A percentile compares a stretch with the other conserved stretches of the same genome.
Evolutionary conservation across 2,329 filamentous ascomycete genomes (phyloP).

Genomic region (Fusarium algeriense): DNA sequence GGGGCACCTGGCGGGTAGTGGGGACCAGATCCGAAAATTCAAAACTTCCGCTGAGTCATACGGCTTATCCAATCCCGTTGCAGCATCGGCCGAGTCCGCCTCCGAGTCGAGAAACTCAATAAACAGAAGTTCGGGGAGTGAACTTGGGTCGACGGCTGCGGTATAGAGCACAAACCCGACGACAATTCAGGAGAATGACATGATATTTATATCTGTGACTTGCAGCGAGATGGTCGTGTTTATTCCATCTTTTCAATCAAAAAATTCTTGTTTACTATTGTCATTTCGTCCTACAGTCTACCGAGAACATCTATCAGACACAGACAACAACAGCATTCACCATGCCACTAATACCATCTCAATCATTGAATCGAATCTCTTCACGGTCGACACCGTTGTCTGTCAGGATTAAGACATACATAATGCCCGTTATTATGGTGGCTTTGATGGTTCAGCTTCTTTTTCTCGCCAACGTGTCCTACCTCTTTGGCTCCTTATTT

Average conservation of each 20-base stretch:
- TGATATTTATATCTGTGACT: neutral
- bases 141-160: neutral
- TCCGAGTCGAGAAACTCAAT: neutral
- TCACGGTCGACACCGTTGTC: neutral
- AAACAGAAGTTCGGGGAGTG: neutral
- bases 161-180: neutral
- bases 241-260: rapidly evolving
- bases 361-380: neutral
- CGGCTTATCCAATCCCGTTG: neutral
- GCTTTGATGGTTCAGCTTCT: neutral
- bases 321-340: no score
- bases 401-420: neutral
- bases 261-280: neutral
- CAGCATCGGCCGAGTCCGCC: no score
- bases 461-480: neutral
- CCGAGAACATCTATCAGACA: no score
- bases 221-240: no score
- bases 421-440: neutral
- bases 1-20: no score
- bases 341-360: neutral
- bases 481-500: neutral
- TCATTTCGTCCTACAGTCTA: neutral
- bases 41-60: neutral
- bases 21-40: neutral
- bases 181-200: neutral